phyloP scores from a whole-genome alignment of 1,284 basidiomycete species.

The Ustilago trichophora region DNA sequence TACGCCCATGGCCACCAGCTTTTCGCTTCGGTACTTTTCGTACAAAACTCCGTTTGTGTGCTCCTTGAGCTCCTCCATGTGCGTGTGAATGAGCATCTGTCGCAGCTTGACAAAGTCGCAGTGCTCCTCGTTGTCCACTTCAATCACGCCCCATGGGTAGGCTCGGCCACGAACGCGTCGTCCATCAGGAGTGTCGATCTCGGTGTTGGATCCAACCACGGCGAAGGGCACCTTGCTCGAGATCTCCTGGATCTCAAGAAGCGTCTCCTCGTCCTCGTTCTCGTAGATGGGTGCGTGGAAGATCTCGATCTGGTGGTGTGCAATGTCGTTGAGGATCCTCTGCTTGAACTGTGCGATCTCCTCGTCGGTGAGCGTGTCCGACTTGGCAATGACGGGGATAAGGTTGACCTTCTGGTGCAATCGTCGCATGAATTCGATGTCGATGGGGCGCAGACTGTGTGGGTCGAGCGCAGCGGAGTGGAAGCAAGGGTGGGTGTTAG shows the following conservation, averaged over 20 bases:
- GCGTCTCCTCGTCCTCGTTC: slow-evolving; percentile 64
- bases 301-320: slow-evolving; percentile 64
- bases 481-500: no score
- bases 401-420: slow-evolving; percentile 65
- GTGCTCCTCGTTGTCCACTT: slow-evolving; percentile 66
- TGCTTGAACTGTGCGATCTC: slow-evolving; percentile 63
- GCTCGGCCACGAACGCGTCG: slow-evolving; percentile 63
- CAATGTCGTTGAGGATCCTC: slow-evolving; percentile 63
- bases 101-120: slow-evolving; percentile 67
- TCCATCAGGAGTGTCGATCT: slow-evolving; percentile 64
- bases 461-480: no score
- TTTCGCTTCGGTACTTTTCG: slow-evolving; percentile 63
- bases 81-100: slow-evolving; percentile 66
- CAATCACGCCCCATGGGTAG: slow-evolving; percentile 66
- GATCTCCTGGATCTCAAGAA: slow-evolving; percentile 64
- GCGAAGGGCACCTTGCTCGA: slow-evolving; percentile 64
- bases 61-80: slow-evolving; percentile 67
- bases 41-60: slow-evolving; percentile 63
- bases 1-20: slow-evolving; percentile 62
- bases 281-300: slow-evolving; percentile 62
- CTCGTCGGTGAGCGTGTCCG: slow-evolving; percentile 63
- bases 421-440: slow-evolving; percentile 66
- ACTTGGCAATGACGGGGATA: slow-evolving; percentile 66
- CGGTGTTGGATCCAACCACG: slow-evolving; percentile 62
- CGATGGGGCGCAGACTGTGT: slow-evolving; percentile 59